A percentile compares a stretch with the other conserved stretches of the same genome.
These are phyloP conservation scores for Pythium myriotylum DNA, from an alignment of 352 stramenopile species.

Conservation along the genomic window DNA sequence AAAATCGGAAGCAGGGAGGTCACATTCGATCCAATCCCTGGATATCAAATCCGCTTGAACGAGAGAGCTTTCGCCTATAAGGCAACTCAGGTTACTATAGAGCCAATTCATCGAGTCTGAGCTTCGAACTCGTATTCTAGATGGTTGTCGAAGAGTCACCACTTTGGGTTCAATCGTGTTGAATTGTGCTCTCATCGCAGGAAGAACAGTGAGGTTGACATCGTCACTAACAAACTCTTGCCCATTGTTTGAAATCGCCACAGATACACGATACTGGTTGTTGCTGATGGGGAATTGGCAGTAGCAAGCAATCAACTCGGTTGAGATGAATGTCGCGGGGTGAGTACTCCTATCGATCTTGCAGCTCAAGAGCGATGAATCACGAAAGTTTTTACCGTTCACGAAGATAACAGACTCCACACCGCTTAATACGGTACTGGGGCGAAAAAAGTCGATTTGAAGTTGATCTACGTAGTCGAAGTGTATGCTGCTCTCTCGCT, in stretches of 20 bases:
- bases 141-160: slow-evolving; percentile 6
- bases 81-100: slow-evolving; percentile 13
- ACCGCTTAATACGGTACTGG: slow-evolving; percentile 1
- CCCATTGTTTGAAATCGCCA: slow-evolving; percentile 23
- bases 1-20: not conserved
- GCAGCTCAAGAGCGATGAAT: slow-evolving; percentile 45
- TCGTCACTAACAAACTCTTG: slow-evolving; percentile 24
- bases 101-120: not conserved
- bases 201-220: slow-evolving; percentile 11
- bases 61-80: slow-evolving; percentile 17
- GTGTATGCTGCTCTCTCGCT: not conserved
- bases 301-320: slow-evolving; percentile 7
- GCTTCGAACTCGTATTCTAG: slow-evolving; percentile 9
- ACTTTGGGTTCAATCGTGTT: slow-evolving; percentile 8
- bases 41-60: slow-evolving; percentile 10
- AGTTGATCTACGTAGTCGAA: slow-evolving; percentile 11
- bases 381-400: slow-evolving; percentile 39
- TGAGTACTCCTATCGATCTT: slow-evolving; percentile 25
- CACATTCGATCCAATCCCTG: slow-evolving; percentile 21
- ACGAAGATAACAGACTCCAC: slow-evolving; percentile 22
- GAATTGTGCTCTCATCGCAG: not conserved
- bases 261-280: slow-evolving; percentile 11
- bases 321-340: slow-evolving; percentile 30
- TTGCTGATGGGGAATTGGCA: slow-evolving; percentile 7
- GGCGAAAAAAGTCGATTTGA: slow-evolving; percentile 9